phyloP scores from a whole-genome alignment of 495 filamentous ascomycete species.

The Talaromyces stipitatus region DNA sequence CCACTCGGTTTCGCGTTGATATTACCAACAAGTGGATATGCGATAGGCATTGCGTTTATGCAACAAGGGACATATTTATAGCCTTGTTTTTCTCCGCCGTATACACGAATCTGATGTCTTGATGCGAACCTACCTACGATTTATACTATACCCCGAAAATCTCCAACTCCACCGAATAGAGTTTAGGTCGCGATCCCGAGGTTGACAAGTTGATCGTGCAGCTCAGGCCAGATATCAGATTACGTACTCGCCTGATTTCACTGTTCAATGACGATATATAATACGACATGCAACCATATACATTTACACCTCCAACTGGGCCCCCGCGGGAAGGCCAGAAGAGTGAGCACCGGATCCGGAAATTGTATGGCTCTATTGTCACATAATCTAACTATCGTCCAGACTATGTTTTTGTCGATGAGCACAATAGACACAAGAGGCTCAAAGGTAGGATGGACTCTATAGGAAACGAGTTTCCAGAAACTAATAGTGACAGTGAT shows the following conservation, averaged over 20 bases:
- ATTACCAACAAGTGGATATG: background rate
- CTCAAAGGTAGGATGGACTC: constrained; percentile 76
- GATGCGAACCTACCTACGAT: background rate
- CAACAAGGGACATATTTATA: background rate
- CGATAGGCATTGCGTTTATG: background rate
- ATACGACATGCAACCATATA: constrained; percentile 35
- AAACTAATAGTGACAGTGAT: constrained; percentile 56
- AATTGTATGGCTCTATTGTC: background rate
- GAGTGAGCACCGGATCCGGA: constrained; percentile 19
- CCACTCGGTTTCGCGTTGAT: background rate
- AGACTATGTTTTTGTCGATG: constrained; percentile 99
- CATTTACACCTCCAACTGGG: constrained; percentile 38
- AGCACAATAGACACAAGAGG: constrained; percentile 96
- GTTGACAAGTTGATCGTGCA: background rate
- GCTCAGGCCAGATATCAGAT: background rate
- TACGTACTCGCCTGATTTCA: background rate
- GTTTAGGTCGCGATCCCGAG: background rate
- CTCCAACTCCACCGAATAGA: background rate
- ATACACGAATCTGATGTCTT: background rate
- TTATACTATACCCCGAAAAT: background rate
- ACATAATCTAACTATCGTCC: constrained; percentile 8
- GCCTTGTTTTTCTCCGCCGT: background rate
- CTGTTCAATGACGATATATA: background rate
- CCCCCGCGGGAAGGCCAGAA: constrained; percentile 39
- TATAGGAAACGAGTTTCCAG: background rate